These are phyloP conservation scores for Pascua guehoae DNA, from an alignment of 1,284 basidiomycete genomes.

Conservation along the genomic window DNA sequence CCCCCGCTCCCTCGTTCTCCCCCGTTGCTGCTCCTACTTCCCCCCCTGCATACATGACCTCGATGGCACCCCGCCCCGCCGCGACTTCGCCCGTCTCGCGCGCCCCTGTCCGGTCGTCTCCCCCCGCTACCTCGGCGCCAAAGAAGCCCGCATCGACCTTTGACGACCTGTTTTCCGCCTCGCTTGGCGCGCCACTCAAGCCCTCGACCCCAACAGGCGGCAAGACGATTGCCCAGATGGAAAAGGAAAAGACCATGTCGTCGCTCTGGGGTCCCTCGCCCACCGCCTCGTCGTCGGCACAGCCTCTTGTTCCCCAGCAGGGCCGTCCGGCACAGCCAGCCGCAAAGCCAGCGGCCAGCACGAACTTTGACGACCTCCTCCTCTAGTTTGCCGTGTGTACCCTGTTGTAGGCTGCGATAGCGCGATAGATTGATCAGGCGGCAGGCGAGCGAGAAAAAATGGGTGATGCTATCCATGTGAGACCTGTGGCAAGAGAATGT, in stretches of 20 bases:
- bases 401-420: neutral
- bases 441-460: no score
- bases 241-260: conserved; percentile 75
- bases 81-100: neutral
- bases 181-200: conserved; percentile 52
- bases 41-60: neutral
- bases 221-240: conserved; percentile 81
- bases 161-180: conserved; percentile 87
- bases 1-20: conserved; percentile 9
- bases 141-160: conserved; percentile 52
- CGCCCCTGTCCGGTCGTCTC: neutral
- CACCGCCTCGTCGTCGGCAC: neutral
- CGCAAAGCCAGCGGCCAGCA: conserved; percentile 15
- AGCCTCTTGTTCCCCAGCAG: conserved; percentile 1
- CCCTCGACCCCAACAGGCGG: conserved; percentile 25
- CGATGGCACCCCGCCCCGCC: conserved; percentile 13
- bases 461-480: no score
- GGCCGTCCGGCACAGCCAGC: neutral
- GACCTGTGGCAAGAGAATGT: no score
- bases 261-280: conserved; percentile 61
- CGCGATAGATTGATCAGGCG: no score
- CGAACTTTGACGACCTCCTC: conserved; percentile 30
- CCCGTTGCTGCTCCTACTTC: no score
- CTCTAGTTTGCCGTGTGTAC: conserved; percentile 12
- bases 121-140: conserved; percentile 4